Base-by-base conservation (phyloP, 192 early-diverging fungal species). In the Entomortierella chlamydospora region DNA sequence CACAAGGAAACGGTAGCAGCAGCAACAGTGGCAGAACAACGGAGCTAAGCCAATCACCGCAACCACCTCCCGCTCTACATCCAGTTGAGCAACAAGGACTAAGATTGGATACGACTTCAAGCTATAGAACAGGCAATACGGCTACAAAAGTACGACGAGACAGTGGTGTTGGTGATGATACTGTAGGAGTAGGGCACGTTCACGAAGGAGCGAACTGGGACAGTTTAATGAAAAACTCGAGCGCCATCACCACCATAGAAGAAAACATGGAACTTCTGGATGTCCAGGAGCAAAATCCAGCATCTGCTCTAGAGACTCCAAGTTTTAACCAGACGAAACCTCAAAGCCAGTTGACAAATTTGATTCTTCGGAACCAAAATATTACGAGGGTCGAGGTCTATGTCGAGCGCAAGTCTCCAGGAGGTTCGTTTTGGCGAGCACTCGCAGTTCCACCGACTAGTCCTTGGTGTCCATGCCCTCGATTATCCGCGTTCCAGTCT, bases 391-490 rank as follows among this genome's bases (percentile, higher is more conserved):
- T 74, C 12, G 72, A 74, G 52, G 63, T 74, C 42, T 74, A 66
- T 50, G 57, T 66, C 31, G 72, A 65, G 8, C 64, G 45, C 30
- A 67, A 45, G 42, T 61, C 63, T 2, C 72, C 72, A 0, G 57
- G 64, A 25, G 64, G 64, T 11, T 52, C 64, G 39, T 74, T 74
- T 49, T 74, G 72, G 72, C 57, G 64, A 25, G 57, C 72, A 12
- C 42, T 74, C 49, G 63, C 72, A n/a, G 49, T 58, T 25, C 49
- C 42, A 7, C 22, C 30, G 7, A 33, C 20, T 39, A 1, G 4
- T 39, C 25, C 53, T 0, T 22, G 6, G 17, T 55, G 52, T 22
- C 52, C 52, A 4, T 55, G 30, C 29, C 63, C 63, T 49, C 47
- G 64, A 17, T 58, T 74, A 0, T 60, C 57, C 0, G 26, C 72